These are phyloP conservation scores for Galeopsis tetrahit DNA, from an alignment of 257 asterid species.

Conservation along the genomic window DNA sequence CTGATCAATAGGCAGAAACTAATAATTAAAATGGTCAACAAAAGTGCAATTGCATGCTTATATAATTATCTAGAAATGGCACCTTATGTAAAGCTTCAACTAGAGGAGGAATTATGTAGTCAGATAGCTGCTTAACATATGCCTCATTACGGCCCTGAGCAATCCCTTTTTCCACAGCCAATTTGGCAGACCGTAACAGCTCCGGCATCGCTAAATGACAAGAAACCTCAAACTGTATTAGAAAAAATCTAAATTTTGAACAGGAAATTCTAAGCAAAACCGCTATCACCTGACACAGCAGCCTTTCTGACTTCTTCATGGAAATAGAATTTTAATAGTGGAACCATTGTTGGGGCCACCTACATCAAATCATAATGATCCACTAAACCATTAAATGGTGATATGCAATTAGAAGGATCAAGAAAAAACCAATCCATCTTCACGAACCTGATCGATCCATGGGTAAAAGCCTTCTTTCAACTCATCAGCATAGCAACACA, in stretches of 20 bases:
- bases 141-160: conserved; percentile 88
- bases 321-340: conserved; percentile 89
- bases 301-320: conserved; percentile 99
- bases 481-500: conserved; percentile 99
- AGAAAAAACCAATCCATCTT: conserved; percentile 28
- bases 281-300: conserved; percentile 86
- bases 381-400: conserved; percentile 19
- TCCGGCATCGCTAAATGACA: conserved; percentile 87
- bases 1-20: conserved; percentile 33
- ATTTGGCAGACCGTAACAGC: conserved; percentile 85
- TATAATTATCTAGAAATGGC: conserved; percentile 19
- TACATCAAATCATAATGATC: conserved; percentile 39
- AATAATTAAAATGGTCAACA: neutral
- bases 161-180: conserved; percentile 93
- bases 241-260: conserved; percentile 7
- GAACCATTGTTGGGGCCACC: conserved; percentile 96
- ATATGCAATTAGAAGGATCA: conserved; percentile 18
- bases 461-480: conserved; percentile 98
- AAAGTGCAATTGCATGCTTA: neutral
- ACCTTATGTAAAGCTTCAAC: conserved; percentile 93
- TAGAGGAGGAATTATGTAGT: conserved; percentile 73
- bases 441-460: conserved; percentile 95
- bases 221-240: conserved; percentile 20
- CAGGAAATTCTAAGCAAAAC: neutral
- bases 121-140: conserved; percentile 77